Conservation (phyloP, 116 monocot species). For the Thalassia testudinum region DNA sequence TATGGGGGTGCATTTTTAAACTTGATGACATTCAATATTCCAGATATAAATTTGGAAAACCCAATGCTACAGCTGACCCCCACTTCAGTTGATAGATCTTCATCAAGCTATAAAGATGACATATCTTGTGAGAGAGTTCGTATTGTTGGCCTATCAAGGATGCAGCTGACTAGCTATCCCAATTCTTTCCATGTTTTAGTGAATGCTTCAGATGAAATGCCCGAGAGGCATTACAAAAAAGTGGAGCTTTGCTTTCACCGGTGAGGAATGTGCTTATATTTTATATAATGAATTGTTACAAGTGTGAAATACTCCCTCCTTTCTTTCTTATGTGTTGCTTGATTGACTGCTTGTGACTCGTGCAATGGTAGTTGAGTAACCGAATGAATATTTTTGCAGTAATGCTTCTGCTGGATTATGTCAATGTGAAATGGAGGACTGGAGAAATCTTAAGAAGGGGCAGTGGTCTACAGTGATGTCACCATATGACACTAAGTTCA, state of each 20-base stretch:
- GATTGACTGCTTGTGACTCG: too few species aligned
- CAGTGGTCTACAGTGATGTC: slow-evolving; percentile 53
- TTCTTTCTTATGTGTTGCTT: too few species aligned
- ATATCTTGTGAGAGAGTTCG: slow-evolving; percentile 39
- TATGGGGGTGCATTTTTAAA: too few species aligned
- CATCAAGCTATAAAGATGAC: not conserved
- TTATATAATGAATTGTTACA: not conserved
- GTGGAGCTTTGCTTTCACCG: slow-evolving; percentile 62
- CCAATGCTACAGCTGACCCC: slow-evolving; percentile 21
- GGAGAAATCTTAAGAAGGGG: slow-evolving; percentile 50
- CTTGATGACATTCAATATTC: slow-evolving; percentile 53
- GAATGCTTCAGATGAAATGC: slow-evolving; percentile 38
- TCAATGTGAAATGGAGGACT: slow-evolving; percentile 44
- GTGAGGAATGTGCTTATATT: slow-evolving; percentile 20
- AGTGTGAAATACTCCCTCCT: too few species aligned
- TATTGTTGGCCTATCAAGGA: slow-evolving; percentile 43
- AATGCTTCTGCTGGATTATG: slow-evolving; percentile 67
- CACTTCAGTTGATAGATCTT: slow-evolving; percentile 14
- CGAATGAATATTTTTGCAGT: slow-evolving; percentile 18
- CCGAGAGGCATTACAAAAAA: slow-evolving; percentile 39
- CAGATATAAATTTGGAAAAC: slow-evolving; percentile 46
- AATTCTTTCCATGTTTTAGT: slow-evolving; percentile 29
- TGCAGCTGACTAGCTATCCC: slow-evolving; percentile 48
- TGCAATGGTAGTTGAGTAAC: not conserved
- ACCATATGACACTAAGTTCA: slow-evolving; percentile 55